Evolutionary conservation across 192 early-diverging fungal species (phyloP), one percentile per base, ranked within the genome.

Genomic region (Dissophora globulifera): DNA sequence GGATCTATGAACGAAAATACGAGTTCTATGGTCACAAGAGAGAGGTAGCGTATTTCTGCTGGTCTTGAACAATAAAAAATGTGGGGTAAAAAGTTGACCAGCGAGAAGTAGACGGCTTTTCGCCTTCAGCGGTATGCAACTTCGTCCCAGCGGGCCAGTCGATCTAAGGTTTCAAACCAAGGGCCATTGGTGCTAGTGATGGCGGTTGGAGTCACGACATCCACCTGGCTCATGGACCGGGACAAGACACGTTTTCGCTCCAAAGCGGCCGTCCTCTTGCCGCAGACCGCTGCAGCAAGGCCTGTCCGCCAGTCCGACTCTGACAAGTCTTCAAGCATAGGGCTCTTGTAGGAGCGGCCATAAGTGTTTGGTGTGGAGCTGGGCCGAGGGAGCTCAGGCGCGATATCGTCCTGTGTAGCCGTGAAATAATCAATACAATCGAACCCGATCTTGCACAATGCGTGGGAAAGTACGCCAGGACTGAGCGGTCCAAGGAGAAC

Each of bases 341-440:
- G 65, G 23, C 45, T 67, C 25, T 53, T 67, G 31, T 67, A 67
- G 11, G n/a, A 17, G 1, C 38, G 35, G 11, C 16, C 20, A 2
- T 38, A 5, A 3, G 12, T 42, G 35, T 50, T 43, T 38, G 54
- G 30, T 9, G 53, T 49, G 22, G 54, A 16, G 11, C 53, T 22
- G 26, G 48, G 45, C 25, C 19, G 48, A 10, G 64, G 33, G 5
- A 48, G 35, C 16, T 67, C 55, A 42, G 63, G 10, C 26, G 4
- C 42, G 15, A 25, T 10, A 22, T 71, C 69, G 33, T 71, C 69
- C 31, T 55, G 51, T 35, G 69, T 62, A 11, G 69, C 58, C 7
- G 59, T 71, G 22, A 71, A 62, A 19, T 71, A 71, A 62, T 71
- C 69, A 42, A 71, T 71, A 32, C 69, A 71, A 33, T 71, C 69